phyloP scores from a whole-genome alignment of 2,329 filamentous ascomycete species.

The Stachybotrys echinatus region DNA sequence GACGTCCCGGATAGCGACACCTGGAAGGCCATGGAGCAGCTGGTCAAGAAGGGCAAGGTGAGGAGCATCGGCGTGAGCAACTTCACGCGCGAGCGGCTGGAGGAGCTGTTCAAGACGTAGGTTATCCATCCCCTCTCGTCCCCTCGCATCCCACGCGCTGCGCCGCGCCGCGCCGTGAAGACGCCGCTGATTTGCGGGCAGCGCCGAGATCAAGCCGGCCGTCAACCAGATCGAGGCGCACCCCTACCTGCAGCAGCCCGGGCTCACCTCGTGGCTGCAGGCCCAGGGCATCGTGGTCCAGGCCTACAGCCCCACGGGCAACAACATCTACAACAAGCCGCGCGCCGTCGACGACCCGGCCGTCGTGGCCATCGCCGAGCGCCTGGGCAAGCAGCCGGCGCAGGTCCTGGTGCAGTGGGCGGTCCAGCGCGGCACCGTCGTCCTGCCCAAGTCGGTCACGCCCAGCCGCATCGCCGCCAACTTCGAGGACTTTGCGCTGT shows the following conservation, averaged over 20 bases:
- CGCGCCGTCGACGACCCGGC: conserved; percentile 45
- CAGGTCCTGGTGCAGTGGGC: conserved; percentile 55
- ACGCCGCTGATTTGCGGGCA: conserved; percentile 10
- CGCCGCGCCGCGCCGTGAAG: no score
- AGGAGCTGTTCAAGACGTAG: conserved; percentile 22
- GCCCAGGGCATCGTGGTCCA: conserved; percentile 44
- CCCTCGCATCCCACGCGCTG: no score
- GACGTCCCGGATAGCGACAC: conserved; percentile 46
- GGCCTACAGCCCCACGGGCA: conserved; percentile 59
- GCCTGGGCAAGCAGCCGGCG: conserved; percentile 44
- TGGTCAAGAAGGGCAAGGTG: conserved; percentile 48
- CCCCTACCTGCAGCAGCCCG: conserved; percentile 40
- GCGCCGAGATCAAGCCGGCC: conserved; percentile 40
- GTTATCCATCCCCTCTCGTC: conserved; percentile 40
- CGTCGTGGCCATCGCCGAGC: conserved; percentile 47
- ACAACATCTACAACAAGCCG: conserved; percentile 40
- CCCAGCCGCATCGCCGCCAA: conserved; percentile 64
- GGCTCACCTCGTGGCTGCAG: conserved; percentile 48
- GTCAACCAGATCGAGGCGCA: conserved; percentile 48
- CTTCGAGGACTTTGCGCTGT: conserved; percentile 34
- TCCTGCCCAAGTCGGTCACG: conserved; percentile 66
- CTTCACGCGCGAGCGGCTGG: conserved; percentile 47
- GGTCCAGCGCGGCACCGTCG: conserved; percentile 58
- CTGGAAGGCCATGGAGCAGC: conserved; percentile 50
- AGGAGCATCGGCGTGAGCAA: conserved; percentile 56